Evolutionary conservation across 2,329 filamentous ascomycete genomes (phyloP).

Genomic region (Colletotrichum melonis): DNA sequence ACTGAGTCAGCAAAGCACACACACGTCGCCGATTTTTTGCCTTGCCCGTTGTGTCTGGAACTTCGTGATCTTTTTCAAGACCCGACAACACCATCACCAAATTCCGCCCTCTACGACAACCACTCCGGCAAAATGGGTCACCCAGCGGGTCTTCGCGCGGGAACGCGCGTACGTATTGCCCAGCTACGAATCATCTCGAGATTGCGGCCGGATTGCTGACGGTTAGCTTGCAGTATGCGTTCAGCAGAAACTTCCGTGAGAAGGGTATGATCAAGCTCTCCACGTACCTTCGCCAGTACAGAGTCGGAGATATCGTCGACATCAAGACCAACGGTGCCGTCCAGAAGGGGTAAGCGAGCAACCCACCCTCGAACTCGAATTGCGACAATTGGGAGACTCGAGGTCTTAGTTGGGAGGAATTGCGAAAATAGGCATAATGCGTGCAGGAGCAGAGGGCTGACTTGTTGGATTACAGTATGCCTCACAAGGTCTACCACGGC

Average conservation of each 20-base stretch:
- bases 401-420: background rate
- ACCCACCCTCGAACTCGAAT: constrained; percentile 28
- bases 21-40: constrained; percentile 7
- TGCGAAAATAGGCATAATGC: background rate
- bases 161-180: constrained; percentile 77
- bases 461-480: constrained; percentile 75
- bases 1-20: constrained; percentile 8
- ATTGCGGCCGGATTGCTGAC: constrained; percentile 44
- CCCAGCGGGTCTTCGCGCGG: constrained; percentile 86
- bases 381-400: constrained; percentile 7
- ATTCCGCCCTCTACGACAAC: constrained; percentile 36
- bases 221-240: constrained; percentile 75
- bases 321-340: constrained; percentile 99
- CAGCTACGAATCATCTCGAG: background rate
- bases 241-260: constrained; percentile 93
- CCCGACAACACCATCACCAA: constrained; percentile 29
- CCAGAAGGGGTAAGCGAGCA: constrained; percentile 86
- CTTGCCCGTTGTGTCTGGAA: constrained; percentile 1
- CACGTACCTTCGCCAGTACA: constrained; percentile 96
- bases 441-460: constrained; percentile 41
- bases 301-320: constrained; percentile 99
- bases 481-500: constrained; percentile 99
- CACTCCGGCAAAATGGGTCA: constrained; percentile 78
- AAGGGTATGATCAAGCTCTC: constrained; percentile 93
- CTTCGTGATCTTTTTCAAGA: constrained; percentile 22